phyloP scores from a whole-genome alignment of 2,329 filamentous ascomycete species.

The Onygenales sp. region DNA sequence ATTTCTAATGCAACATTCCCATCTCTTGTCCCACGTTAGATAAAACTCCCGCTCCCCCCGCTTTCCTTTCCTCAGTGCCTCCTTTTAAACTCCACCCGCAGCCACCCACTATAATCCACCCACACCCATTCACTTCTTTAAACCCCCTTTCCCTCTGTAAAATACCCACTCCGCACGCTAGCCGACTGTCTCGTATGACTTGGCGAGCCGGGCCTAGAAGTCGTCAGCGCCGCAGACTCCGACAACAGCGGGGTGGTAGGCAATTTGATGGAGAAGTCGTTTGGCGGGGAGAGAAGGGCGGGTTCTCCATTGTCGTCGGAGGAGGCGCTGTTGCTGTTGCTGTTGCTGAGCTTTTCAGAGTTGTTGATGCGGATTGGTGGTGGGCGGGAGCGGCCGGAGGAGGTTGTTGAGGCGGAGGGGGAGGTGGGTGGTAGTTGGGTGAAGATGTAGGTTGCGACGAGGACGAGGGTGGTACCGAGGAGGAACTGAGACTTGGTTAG shows the following conservation, averaged over 20 bases:
- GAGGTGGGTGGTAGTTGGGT: conserved; percentile 31
- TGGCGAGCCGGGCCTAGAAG: conserved; percentile 44
- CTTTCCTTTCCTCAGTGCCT: too few species aligned
- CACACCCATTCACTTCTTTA: neutral
- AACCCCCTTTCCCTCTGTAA: conserved; percentile 18
- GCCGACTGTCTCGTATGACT: conserved; percentile 35
- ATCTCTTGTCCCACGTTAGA: too few species aligned
- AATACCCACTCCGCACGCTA: conserved; percentile 26
- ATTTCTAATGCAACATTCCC: too few species aligned
- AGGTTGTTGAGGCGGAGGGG: conserved; percentile 27
- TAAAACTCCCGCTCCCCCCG: too few species aligned
- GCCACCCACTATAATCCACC: too few species aligned
- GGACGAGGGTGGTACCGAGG: conserved; percentile 66
- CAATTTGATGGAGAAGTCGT: conserved; percentile 39
- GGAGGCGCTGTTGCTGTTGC: conserved; percentile 1
- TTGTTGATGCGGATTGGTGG: conserved; percentile 50
- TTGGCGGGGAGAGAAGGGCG: conserved; percentile 24
- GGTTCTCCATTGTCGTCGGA: conserved; percentile 35
- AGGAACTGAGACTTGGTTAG: conserved; percentile 53
- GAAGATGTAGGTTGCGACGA: conserved; percentile 79
- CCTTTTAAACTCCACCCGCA: too few species aligned
- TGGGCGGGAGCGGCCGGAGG: conserved; percentile 43
- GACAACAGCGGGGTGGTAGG: conserved; percentile 39
- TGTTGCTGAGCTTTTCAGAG: conserved; percentile 54
- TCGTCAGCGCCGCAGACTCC: conserved; percentile 39